Conservation (phyloP, 331 rosid genomes). For the Erythrophleum ivorense region DNA sequence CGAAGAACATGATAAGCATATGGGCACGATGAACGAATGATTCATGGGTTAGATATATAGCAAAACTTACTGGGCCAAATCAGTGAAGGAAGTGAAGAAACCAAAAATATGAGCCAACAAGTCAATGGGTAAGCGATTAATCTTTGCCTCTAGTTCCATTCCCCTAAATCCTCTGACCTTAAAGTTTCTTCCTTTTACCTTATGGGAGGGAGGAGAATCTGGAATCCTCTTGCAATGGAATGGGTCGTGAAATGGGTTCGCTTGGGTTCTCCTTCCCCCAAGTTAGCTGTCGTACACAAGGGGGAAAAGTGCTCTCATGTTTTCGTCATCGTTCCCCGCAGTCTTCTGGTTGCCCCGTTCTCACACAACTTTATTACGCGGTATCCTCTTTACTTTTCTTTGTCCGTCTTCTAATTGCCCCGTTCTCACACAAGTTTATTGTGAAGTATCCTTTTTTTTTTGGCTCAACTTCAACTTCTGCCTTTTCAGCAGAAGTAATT, state of each 20-base stretch:
- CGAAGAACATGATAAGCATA: neutral
- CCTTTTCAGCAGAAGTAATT: too few species aligned
- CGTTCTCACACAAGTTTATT: too few species aligned
- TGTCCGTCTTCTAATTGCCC: too few species aligned
- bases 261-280: neutral
- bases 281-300: neutral
- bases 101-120: slow-evolving; percentile 61
- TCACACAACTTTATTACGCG: neutral
- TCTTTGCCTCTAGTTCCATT: slow-evolving; percentile 61
- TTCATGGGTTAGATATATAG: neutral
- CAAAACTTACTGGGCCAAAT: slow-evolving; percentile 71
- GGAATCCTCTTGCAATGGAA: neutral
- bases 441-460: too few species aligned
- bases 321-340: slow-evolving; percentile 25
- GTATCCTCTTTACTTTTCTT: neutral
- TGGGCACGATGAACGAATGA: too few species aligned
- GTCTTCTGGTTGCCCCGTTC: neutral
- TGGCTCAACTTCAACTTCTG: too few species aligned
- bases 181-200: neutral
- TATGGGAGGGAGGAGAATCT: neutral
- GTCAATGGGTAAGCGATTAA: slow-evolving; percentile 70
- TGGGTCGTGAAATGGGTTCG: neutral
- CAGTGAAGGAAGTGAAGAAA: slow-evolving; percentile 67
- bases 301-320: slow-evolving; percentile 38
- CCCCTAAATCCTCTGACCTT: neutral